Evolutionary conservation across 345 rosid genomes (phyloP).

Genomic region (Rhizophora apiculata): DNA sequence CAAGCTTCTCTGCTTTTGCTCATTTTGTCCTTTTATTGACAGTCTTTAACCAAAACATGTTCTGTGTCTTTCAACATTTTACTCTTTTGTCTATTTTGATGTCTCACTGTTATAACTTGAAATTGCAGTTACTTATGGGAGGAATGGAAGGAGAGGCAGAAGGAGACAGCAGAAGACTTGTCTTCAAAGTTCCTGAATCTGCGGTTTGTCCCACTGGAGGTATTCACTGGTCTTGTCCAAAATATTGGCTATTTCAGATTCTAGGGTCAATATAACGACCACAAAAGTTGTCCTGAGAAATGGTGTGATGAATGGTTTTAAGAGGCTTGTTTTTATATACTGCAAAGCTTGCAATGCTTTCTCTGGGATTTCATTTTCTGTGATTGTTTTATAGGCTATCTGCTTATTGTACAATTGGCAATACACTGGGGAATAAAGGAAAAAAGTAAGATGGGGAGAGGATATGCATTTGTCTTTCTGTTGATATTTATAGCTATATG

Average conservation of each 20-base stretch:
- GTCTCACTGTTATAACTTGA: slow-evolving; percentile 13
- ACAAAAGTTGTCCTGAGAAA: slow-evolving; percentile 2
- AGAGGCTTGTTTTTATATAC: neutral
- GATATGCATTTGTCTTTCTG: too few species aligned
- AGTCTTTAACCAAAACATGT: neutral
- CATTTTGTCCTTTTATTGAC: neutral
- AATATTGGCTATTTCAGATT: slow-evolving; percentile 12
- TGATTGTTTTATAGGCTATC: neutral
- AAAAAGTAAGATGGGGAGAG: too few species aligned
- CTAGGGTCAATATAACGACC: slow-evolving; percentile 1
- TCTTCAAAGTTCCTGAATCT: slow-evolving; percentile 73
- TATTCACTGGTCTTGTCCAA: slow-evolving; percentile 20
- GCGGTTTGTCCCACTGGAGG: slow-evolving; percentile 96
- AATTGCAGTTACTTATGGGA: slow-evolving; percentile 77
- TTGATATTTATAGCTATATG: too few species aligned
- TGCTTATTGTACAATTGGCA: too few species aligned
- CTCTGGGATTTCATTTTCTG: neutral
- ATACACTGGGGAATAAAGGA: too few species aligned
- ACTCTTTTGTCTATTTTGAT: slow-evolving; percentile 12
- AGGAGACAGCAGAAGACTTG: slow-evolving; percentile 56
- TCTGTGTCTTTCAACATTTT: neutral
- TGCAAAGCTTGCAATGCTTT: neutral
- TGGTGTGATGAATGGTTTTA: neutral
- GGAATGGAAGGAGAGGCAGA: slow-evolving; percentile 91
- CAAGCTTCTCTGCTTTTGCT: neutral